Percentiles rank a stretch among this genome's conserved stretches.
Evolutionary conservation across 805 yeast species (phyloP).

Genomic region (Nakazawaea anatomiae): DNA sequence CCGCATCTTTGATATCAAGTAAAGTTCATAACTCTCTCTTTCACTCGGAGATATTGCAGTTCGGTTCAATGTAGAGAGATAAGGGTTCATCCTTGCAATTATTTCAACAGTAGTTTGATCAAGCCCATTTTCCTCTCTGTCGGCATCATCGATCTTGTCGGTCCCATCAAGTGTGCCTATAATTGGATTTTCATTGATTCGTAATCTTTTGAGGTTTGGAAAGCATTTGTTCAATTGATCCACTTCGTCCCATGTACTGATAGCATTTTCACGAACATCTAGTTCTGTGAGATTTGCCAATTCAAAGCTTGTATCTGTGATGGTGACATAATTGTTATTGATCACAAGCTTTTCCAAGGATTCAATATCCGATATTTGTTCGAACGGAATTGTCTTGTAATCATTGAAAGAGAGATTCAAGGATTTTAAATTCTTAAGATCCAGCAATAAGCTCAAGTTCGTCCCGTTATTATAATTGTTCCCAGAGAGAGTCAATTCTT

Average conservation of each 20-base stretch:
- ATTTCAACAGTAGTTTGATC: slow-evolving; percentile 18
- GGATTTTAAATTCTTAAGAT: slow-evolving; percentile 11
- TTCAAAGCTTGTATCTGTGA: neutral
- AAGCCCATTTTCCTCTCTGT: neutral
- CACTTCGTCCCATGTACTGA: slow-evolving; percentile 41
- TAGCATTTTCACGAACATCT: slow-evolving; percentile 47
- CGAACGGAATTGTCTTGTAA: neutral
- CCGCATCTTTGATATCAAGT: slow-evolving; percentile 49
- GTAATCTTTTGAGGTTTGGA: slow-evolving; percentile 38
- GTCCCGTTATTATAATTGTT: slow-evolving; percentile 23
- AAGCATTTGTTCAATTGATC: slow-evolving; percentile 35
- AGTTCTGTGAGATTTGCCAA: slow-evolving; percentile 21
- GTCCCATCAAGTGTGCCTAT: slow-evolving; percentile 26
- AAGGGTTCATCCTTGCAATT: slow-evolving; percentile 17
- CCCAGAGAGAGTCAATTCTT: slow-evolving; percentile 27
- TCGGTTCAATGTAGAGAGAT: slow-evolving; percentile 50
- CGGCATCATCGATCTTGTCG: slow-evolving; percentile 1
- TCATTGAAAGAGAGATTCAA: slow-evolving; percentile 26
- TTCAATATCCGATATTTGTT: neutral
- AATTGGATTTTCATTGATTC: slow-evolving; percentile 51
- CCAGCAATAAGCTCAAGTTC: slow-evolving; percentile 7
- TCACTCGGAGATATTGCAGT: slow-evolving; percentile 38
- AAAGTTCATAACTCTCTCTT: slow-evolving; percentile 62
- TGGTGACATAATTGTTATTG: neutral
- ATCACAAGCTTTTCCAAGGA: slow-evolving; percentile 17